phyloP scores from a whole-genome alignment of 805 yeast genomes.

The Spathaspora hagerdaliae region DNA sequence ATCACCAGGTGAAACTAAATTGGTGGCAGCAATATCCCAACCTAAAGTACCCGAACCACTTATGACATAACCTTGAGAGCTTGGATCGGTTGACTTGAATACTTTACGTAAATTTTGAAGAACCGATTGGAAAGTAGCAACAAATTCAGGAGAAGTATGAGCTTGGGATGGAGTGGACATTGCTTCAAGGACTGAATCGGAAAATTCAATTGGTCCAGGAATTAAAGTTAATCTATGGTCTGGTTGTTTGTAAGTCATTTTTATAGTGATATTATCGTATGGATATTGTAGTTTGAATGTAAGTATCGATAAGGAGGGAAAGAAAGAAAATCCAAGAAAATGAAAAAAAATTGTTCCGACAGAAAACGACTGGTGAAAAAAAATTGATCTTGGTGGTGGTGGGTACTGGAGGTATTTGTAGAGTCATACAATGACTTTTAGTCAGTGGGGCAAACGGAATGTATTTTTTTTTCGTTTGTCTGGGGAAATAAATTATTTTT shows the following conservation, averaged over 20 bases:
- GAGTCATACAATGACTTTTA: no score
- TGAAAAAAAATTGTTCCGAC: no score
- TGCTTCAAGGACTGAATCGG: slow-evolving; percentile 73
- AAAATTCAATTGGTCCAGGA: slow-evolving; percentile 86
- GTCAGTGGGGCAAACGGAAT: no score
- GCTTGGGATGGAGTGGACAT: slow-evolving; percentile 81
- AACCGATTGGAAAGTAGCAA: slow-evolving; percentile 64
- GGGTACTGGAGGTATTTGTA: no score
- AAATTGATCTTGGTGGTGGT: no score
- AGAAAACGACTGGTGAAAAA: no score
- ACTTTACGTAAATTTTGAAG: slow-evolving; percentile 66
- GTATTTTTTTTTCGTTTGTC: no score
- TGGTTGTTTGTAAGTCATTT: slow-evolving; percentile 23
- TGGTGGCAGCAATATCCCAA: slow-evolving; percentile 86
- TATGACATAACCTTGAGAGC: slow-evolving; percentile 73
- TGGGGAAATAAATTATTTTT: no score
- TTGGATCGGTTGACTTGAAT: slow-evolving; percentile 62
- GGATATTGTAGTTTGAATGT: no score
- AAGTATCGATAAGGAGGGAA: no score
- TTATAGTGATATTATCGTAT: background rate
- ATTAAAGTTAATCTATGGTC: slow-evolving; percentile 53
- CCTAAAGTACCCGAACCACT: slow-evolving; percentile 94
- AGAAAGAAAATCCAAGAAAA: no score
- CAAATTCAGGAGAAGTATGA: slow-evolving; percentile 87
- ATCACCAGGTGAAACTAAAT: slow-evolving; percentile 62